These are phyloP conservation scores for Mucor plumbeus DNA, from an alignment of 371 early-diverging fungal genomes.

Conservation along the genomic window DNA sequence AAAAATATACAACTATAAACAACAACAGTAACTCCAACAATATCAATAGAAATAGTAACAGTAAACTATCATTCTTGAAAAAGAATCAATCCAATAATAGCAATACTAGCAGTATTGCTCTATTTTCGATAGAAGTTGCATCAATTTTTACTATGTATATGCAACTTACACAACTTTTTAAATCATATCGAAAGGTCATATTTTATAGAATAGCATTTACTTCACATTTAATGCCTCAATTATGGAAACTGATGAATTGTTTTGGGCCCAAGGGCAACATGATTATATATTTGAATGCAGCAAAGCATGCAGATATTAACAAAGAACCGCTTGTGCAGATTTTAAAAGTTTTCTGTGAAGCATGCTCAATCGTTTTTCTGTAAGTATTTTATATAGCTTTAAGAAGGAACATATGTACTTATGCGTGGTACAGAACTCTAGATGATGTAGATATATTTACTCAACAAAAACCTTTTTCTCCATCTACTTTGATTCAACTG, in stretches of 20 bases:
- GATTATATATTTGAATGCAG: constrained; percentile 62
- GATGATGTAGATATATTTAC: constrained; percentile 86
- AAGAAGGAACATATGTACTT: neutral
- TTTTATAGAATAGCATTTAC: constrained; percentile 65
- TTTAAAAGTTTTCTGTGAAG: constrained; percentile 67
- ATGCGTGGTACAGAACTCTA: constrained; percentile 53
- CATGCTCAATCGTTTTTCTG: constrained; percentile 60
- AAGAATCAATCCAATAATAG: neutral
- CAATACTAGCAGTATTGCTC: constrained; percentile 20
- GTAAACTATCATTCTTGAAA: constrained; percentile 1
- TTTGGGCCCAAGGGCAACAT: constrained; percentile 65
- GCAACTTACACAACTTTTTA: constrained; percentile 47
- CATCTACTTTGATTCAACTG: constrained; percentile 57
- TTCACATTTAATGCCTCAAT: constrained; percentile 56
- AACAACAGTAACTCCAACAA: neutral
- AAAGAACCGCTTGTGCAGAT: constrained; percentile 67
- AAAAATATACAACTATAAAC: neutral
- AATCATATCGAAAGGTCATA: constrained; percentile 56
- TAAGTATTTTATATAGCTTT: constrained; percentile 29
- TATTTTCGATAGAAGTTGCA: constrained; percentile 59
- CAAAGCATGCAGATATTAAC: constrained; percentile 49
- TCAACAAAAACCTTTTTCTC: constrained; percentile 59
- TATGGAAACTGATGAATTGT: constrained; percentile 67
- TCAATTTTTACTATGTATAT: constrained; percentile 60
- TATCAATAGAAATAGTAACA: neutral